Conservation (phyloP, 805 yeast genomes). For the Candida oleophila region DNA sequence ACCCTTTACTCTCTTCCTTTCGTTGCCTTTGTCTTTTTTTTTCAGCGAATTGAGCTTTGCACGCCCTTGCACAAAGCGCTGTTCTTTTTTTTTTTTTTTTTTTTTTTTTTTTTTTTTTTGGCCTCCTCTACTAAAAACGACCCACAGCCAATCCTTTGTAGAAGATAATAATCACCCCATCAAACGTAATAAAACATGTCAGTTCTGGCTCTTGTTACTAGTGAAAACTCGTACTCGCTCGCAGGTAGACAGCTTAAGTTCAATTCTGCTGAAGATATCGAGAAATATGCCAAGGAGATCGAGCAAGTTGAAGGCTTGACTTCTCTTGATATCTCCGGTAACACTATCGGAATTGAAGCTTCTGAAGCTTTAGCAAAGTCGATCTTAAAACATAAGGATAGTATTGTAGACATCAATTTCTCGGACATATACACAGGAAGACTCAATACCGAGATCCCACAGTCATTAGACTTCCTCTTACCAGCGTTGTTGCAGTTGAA, state of each 20-base stretch:
- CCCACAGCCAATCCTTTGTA: neutral
- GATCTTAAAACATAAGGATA: slow-evolving; percentile 41
- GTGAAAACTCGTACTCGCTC: slow-evolving; percentile 48
- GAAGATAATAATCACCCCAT: no score
- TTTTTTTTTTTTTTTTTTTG: neutral
- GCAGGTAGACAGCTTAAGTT: slow-evolving; percentile 77
- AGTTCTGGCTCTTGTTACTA: neutral
- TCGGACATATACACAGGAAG: slow-evolving; percentile 96
- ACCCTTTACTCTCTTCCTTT: neutral
- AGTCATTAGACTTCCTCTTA: slow-evolving; percentile 68
- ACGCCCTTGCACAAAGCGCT: slow-evolving; percentile 3
- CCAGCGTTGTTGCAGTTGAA: slow-evolving; percentile 71
- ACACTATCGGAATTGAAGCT: slow-evolving; percentile 91
- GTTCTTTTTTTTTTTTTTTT: no score
- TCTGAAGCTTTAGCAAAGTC: slow-evolving; percentile 67
- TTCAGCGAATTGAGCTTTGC: neutral
- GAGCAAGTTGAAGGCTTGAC: slow-evolving; percentile 33
- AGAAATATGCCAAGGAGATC: slow-evolving; percentile 65
- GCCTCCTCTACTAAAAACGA: neutral
- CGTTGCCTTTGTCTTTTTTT: neutral
- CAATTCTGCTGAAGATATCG: slow-evolving; percentile 68
- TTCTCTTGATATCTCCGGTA: slow-evolving; percentile 82
- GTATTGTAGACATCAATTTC: slow-evolving; percentile 69
- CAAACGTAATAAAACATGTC: neutral
- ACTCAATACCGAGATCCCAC: slow-evolving; percentile 90